phyloP scores from a whole-genome alignment of 345 rosid species.

The Rhizophora apiculata region DNA sequence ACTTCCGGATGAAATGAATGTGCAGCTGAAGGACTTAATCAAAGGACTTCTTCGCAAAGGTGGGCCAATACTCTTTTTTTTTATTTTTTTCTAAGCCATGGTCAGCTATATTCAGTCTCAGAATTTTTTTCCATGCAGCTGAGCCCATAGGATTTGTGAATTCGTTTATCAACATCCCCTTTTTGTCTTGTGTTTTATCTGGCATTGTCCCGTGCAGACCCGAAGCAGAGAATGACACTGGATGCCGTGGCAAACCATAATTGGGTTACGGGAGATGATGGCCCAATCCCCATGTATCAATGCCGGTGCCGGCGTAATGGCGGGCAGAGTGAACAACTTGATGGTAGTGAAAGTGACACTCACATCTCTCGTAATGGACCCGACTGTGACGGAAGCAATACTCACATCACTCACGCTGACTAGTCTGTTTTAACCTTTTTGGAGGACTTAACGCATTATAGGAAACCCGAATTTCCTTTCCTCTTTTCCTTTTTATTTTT shows the following conservation, averaged over 20 bases:
- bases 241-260: conserved; percentile 62
- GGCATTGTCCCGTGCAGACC: conserved; percentile 48
- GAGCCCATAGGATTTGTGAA: not conserved
- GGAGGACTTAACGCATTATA: conserved; percentile 30
- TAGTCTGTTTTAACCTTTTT: conserved; percentile 16
- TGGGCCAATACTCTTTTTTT: conserved; percentile 16
- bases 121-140: not conserved
- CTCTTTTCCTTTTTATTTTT: not conserved
- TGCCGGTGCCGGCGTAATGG: conserved; percentile 84
- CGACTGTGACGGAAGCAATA: conserved; percentile 1
- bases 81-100: not conserved
- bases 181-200: not conserved
- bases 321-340: conserved; percentile 27
- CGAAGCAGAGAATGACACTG: conserved; percentile 65
- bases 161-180: not conserved
- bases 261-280: conserved; percentile 76
- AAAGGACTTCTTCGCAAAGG: conserved; percentile 96
- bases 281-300: conserved; percentile 52
- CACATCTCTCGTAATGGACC: not conserved
- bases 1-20: conserved; percentile 65
- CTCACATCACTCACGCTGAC: conserved; percentile 16
- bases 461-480: not conserved
- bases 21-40: conserved; percentile 59
- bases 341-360: conserved; percentile 13
- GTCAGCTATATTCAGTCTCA: too few relatives aligned